Evolutionary conservation across 148 eudicot genomes (phyloP).

Genomic region (Rhododendron kiyosumense): DNA sequence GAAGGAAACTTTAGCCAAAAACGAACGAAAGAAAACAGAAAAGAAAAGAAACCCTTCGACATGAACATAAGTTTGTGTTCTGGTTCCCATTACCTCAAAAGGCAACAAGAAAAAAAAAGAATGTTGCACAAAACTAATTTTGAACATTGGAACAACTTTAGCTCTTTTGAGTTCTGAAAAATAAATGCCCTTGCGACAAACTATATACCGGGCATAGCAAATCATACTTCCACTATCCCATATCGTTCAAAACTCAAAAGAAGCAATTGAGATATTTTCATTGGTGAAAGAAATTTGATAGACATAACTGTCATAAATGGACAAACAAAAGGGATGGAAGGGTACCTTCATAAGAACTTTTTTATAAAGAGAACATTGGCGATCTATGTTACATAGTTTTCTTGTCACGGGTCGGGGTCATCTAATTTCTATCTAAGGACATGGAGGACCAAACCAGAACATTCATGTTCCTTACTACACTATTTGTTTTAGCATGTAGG

Average conservation of each 20-base stretch:
- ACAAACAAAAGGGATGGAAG: neutral
- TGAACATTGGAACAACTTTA: neutral
- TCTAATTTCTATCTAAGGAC: neutral
- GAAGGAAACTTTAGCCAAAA: neutral
- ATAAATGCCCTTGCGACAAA: neutral
- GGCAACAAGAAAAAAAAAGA: neutral
- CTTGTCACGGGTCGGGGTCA: neutral
- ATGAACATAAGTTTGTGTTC: neutral
- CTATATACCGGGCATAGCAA: neutral
- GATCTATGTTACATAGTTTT: neutral
- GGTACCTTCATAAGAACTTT: neutral
- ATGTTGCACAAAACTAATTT: neutral
- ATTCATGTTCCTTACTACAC: neutral
- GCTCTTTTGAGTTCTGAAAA: neutral
- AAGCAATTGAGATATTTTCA: neutral
- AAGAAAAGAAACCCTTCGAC: neutral
- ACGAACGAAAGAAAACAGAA: neutral
- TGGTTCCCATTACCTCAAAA: neutral
- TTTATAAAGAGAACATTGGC: neutral
- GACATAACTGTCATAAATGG: neutral
- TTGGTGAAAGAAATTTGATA: neutral
- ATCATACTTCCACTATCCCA: neutral
- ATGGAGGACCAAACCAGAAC: neutral
- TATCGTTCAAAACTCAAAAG: neutral
- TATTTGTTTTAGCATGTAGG: neutral